phyloP scores from a whole-genome alignment of 2,329 filamentous ascomycete species.

The Pyrenochaeta sp. region DNA sequence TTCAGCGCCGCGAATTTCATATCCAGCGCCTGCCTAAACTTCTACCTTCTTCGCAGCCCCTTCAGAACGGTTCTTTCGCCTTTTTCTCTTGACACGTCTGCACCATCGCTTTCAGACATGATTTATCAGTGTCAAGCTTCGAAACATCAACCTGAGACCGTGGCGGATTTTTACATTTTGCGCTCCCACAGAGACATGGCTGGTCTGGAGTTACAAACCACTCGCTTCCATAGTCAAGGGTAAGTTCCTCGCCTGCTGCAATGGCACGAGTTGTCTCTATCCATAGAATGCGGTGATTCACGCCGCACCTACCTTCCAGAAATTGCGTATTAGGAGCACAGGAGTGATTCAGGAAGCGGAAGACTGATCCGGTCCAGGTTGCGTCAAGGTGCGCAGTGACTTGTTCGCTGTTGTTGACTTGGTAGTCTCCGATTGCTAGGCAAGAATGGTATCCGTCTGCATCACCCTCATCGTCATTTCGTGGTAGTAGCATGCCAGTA shows the following conservation, averaged over 20 bases:
- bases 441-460: neutral
- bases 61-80: too few species aligned
- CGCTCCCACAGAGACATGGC: slow-evolving; percentile 1
- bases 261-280: slow-evolving; percentile 1
- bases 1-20: too few species aligned
- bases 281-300: slow-evolving; percentile 3
- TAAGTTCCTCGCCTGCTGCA: slow-evolving; percentile 10
- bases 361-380: slow-evolving; percentile 1
- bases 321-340: slow-evolving; percentile 11
- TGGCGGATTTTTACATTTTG: slow-evolving; percentile 6
- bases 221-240: slow-evolving; percentile 13
- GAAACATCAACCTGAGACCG: neutral
- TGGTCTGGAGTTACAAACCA: slow-evolving; percentile 2
- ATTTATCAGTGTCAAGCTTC: neutral
- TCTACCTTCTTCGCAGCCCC: too few species aligned
- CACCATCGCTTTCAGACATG: neutral
- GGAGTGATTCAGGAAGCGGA: slow-evolving; percentile 18
- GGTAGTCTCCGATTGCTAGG: neutral
- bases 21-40: too few species aligned
- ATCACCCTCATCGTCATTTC: neutral
- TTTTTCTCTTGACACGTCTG: too few species aligned
- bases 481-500: neutral
- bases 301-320: slow-evolving; percentile 1
- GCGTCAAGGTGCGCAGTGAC: slow-evolving; percentile 8
- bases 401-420: neutral